Evolutionary conservation across 352 stramenopile species (phyloP).

Genomic region (Pseudoperonospora humuli): DNA sequence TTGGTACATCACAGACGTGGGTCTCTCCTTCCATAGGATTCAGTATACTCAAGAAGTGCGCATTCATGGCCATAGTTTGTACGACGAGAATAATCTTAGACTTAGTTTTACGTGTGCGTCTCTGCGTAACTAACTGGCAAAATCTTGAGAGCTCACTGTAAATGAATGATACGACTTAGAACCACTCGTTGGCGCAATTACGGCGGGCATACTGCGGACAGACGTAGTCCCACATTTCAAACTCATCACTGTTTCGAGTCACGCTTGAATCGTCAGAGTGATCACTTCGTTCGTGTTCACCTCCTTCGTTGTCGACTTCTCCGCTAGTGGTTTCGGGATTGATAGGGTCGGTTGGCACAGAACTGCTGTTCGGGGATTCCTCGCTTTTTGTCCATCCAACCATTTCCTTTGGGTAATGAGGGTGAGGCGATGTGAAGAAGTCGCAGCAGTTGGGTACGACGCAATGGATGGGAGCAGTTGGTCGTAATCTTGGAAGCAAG

Average conservation of each 20-base stretch:
- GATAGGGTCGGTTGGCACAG: not conserved
- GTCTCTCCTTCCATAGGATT: too few species aligned
- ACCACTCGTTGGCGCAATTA: slow-evolving; percentile 38
- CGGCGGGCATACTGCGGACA: slow-evolving; percentile 36
- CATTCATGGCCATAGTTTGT: too few species aligned
- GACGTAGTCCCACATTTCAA: slow-evolving; percentile 58
- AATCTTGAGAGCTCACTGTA: slow-evolving; percentile 15
- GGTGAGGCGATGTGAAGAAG: slow-evolving; percentile 26
- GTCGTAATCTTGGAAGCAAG: slow-evolving; percentile 18
- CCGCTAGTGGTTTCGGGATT: slow-evolving; percentile 5
- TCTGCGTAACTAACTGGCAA: slow-evolving; percentile 3
- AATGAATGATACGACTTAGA: slow-evolving; percentile 17
- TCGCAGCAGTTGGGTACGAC: slow-evolving; percentile 31
- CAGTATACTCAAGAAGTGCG: too few species aligned
- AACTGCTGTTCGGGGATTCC: not conserved
- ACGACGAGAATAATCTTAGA: slow-evolving; percentile 8
- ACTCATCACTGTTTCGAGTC: slow-evolving; percentile 14
- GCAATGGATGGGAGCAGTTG: slow-evolving; percentile 6
- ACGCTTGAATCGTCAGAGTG: slow-evolving; percentile 3
- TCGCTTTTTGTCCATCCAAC: slow-evolving; percentile 15
- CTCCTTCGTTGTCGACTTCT: slow-evolving; percentile 1
- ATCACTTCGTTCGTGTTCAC: not conserved
- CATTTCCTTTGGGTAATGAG: slow-evolving; percentile 25
- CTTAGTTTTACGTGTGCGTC: slow-evolving; percentile 10
- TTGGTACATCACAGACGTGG: too few species aligned